Evolutionary conservation across 23 red algal species (phyloP), one percentile per base, ranked within the genome.

Genomic region (Gracilaria caudata): DNA sequence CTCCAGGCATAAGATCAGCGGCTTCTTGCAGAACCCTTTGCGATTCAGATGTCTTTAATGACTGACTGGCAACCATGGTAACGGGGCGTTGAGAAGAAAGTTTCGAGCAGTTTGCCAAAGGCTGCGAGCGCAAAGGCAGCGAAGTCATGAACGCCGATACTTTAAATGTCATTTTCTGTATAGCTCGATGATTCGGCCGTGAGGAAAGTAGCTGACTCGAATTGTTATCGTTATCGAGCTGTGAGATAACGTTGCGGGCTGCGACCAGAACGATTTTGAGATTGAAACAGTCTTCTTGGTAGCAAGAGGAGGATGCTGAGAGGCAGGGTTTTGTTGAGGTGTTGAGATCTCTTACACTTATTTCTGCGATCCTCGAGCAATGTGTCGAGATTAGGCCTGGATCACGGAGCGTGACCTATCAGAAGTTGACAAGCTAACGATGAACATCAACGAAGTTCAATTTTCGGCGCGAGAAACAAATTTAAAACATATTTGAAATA

Each of bases 1-100:
- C 97, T 34, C 97, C 97, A 19, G 97, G 97, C 97, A 99, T 99
- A 24, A 99, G 70, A 64, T 93, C 72, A 36, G 53, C 64, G 7
- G 97, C 97, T 60, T 99, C 93, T 71, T 86, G 58, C 73, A 99
- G 75, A 87, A 99, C 78, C 36, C 76, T 86, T 43, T 90, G 76
- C 7, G 89, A 93, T 54, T 88, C 79, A 37, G 86, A 66, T 43
- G 97, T 99, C 54, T 90, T 90, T 23, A 94, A 82, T n/a, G 86
- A 77, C 68, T 80, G 78, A n/a, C 82, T 64, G 41, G 93, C 84
- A 26, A 87, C 92, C 92, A 94, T 93, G 30, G 35, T 80, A 37
- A 56, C 39, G 26, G 82, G 38, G 29, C 66, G 61, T 10, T 46
- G 57, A 28, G 41, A 68, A 43, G 82, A 86, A 23, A 72, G 64